phyloP scores from a whole-genome alignment of 2,329 filamentous ascomycete genomes.

The Ceratocystis albifundus region DNA sequence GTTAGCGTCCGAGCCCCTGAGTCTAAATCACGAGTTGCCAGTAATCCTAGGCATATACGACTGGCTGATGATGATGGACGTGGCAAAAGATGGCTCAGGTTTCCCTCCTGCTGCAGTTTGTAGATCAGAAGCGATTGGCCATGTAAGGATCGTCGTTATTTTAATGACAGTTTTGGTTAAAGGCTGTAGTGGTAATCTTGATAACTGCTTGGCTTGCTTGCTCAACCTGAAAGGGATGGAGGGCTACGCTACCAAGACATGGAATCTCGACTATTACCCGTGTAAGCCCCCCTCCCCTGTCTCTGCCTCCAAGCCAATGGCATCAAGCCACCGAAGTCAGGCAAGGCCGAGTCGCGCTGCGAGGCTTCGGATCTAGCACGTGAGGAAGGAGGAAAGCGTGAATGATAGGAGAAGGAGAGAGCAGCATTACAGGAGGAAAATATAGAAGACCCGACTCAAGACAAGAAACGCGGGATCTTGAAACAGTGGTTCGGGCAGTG shows the following conservation, averaged over 20 bases:
- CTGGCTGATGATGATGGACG: background rate
- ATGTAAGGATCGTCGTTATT: too few relatives aligned
- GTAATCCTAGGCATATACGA: background rate
- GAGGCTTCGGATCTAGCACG: background rate
- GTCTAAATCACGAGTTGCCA: background rate
- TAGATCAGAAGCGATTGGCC: background rate
- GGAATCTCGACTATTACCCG: background rate
- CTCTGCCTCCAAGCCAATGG: too few relatives aligned
- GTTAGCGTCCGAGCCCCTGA: conserved; percentile 9
- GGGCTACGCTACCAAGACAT: background rate
- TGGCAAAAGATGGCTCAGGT: background rate
- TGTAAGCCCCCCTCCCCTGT: background rate
- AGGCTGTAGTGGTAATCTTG: too few relatives aligned
- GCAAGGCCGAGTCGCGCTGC: background rate
- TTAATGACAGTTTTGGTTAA: too few relatives aligned
- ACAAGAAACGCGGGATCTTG: background rate
- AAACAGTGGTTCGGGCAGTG: background rate
- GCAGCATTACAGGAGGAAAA: background rate
- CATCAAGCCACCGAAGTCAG: too few relatives aligned
- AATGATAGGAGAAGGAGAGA: background rate
- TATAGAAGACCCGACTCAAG: background rate
- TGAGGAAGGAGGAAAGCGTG: background rate
- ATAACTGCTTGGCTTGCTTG: too few relatives aligned
- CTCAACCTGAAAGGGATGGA: too few relatives aligned
- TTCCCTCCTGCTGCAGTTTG: background rate